Percentiles rank a stretch among this genome's conserved stretches.
These are phyloP conservation scores for Tarenaya hassleriana DNA, from an alignment of 345 rosid genomes.

Conservation along the genomic window DNA sequence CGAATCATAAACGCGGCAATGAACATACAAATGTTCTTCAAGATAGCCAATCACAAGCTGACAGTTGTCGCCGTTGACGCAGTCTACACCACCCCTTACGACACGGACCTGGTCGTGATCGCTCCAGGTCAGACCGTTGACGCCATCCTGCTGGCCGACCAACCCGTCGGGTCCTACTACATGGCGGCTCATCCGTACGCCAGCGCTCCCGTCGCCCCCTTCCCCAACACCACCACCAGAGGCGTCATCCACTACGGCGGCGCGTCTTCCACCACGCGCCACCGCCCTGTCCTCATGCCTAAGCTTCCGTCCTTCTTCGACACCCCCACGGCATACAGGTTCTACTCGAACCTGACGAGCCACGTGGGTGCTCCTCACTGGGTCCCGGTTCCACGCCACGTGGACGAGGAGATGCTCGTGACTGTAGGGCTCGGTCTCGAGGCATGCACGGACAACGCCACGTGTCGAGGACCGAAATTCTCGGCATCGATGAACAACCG, in stretches of 20 bases:
- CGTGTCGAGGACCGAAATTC: conserved; percentile 40
- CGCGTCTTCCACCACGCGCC: conserved; percentile 16
- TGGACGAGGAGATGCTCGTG: conserved; percentile 64
- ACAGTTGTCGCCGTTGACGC: conserved; percentile 81
- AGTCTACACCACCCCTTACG: conserved; percentile 51
- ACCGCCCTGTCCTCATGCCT: conserved; percentile 59
- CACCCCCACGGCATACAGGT: conserved; percentile 62
- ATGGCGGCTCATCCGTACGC: conserved; percentile 68
- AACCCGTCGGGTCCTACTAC: conserved; percentile 58
- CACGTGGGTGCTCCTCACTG: conserved; percentile 44
- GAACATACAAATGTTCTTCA: conserved; percentile 70
- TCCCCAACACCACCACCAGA: conserved; percentile 56
- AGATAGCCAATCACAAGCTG: conserved; percentile 71
- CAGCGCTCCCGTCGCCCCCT: conserved; percentile 30
- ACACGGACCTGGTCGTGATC: conserved; percentile 50
- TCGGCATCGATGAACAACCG: conserved; percentile 78
- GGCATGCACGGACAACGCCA: conserved; percentile 38
- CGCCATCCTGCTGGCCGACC: conserved; percentile 52
- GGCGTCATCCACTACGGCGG: conserved; percentile 51
- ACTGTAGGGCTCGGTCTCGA: conserved; percentile 52
- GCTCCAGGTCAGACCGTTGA: conserved; percentile 80
- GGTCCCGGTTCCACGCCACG: conserved; percentile 56
- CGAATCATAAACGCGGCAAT: conserved; percentile 92
- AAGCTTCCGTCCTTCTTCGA: conserved; percentile 51
- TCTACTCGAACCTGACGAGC: conserved; percentile 48